A percentile compares a stretch with the other conserved stretches of the same genome.
Conservation (phyloP, 2,329 filamentous ascomycete genomes). For the Epicoccum nigrum region DNA sequence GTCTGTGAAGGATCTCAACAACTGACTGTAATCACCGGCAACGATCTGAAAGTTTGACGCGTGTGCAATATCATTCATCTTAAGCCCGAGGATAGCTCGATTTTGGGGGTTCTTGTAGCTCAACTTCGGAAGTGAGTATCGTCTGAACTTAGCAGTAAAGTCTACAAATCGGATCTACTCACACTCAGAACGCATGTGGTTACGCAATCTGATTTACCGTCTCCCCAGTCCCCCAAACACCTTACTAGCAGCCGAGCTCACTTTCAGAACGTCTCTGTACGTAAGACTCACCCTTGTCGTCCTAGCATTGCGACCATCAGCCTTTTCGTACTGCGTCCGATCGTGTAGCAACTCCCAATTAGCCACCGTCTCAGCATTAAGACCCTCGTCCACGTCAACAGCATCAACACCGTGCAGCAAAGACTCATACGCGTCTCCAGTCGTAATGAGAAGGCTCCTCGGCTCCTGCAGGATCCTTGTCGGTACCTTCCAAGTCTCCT, state of each 20-base stretch:
- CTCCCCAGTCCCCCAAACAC: conserved; percentile 27
- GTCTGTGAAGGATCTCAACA: too few species aligned
- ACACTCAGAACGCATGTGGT: background rate
- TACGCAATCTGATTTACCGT: background rate
- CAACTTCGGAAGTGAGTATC: too few species aligned
- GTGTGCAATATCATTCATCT: too few species aligned
- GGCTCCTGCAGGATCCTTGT: conserved; percentile 79
- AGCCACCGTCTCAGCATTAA: conserved; percentile 63
- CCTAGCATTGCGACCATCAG: conserved; percentile 63
- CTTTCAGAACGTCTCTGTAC: conserved; percentile 78
- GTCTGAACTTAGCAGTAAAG: too few species aligned
- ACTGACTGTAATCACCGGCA: too few species aligned
- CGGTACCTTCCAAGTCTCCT: conserved; percentile 22
- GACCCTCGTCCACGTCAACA: conserved; percentile 66
- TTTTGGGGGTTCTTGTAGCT: too few species aligned
- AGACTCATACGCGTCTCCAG: conserved; percentile 69
- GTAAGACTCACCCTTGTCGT: conserved; percentile 74
- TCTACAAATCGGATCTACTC: too few species aligned
- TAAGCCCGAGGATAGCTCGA: too few species aligned
- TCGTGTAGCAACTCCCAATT: conserved; percentile 74
- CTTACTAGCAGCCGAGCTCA: conserved; percentile 40
- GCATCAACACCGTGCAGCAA: conserved; percentile 78
- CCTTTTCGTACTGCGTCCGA: conserved; percentile 42
- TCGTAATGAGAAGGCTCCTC: conserved; percentile 77
- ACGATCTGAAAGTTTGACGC: too few species aligned